Conservation (phyloP, 2,329 filamentous ascomycete genomes). For the Colletotrichum sp. region DNA sequence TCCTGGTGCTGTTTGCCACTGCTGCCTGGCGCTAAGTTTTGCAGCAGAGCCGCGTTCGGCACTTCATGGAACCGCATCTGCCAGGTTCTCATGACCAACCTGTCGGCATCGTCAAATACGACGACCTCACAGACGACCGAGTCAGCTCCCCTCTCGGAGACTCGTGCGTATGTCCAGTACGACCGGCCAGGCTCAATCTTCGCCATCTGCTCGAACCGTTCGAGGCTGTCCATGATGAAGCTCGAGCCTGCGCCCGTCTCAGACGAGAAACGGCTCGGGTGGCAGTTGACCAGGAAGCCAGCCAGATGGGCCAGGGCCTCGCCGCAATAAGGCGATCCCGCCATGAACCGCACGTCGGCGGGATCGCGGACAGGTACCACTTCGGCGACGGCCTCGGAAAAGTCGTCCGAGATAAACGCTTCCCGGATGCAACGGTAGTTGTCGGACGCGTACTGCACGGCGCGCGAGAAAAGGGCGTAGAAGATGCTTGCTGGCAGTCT, state of each 20-base stretch:
- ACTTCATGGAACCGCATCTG: not conserved
- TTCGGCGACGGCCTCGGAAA: not conserved
- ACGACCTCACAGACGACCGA: not conserved
- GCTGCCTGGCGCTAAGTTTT: not conserved
- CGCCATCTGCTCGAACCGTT: not conserved
- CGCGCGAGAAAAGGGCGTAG: not conserved
- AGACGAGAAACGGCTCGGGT: not conserved
- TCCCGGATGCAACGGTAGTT: not conserved
- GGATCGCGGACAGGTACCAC: not conserved
- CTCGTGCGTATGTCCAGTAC: not conserved
- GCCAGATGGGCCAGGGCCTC: not conserved
- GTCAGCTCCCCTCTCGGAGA: not conserved
- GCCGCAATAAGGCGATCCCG: not conserved
- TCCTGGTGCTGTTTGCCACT: not conserved
- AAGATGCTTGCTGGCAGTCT: not conserved
- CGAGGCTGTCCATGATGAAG: not conserved
- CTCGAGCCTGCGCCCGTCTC: not conserved
- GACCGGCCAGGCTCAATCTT: not conserved
- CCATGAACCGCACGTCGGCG: not conserved
- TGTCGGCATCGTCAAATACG: not conserved
- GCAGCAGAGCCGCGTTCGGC: not conserved
- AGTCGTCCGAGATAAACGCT: not conserved
- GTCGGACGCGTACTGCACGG: not conserved
- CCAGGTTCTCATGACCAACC: not conserved
- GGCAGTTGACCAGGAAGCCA: not conserved